Evolutionary conservation across 257 asterid genomes (phyloP).

Genomic region (Craterostigma plantagineum): DNA sequence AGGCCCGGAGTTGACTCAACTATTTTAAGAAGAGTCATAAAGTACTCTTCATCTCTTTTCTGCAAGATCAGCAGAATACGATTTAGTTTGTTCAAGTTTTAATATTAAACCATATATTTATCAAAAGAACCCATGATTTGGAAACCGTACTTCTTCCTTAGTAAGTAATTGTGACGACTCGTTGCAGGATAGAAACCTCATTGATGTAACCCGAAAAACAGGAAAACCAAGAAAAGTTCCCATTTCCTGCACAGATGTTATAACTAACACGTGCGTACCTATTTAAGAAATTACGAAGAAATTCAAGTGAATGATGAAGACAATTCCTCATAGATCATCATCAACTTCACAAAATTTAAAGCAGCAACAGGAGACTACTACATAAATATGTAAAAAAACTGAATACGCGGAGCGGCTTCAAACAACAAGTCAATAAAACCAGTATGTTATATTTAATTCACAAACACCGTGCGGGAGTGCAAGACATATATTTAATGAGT

Average conservation of each 20-base stretch:
- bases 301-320: not conserved
- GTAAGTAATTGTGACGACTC: constrained; percentile 52
- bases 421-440: not conserved
- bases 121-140: not conserved
- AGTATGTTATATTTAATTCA: no score
- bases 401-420: not conserved
- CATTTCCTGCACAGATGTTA: constrained; percentile 68
- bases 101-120: constrained; percentile 3
- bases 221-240: constrained; percentile 78
- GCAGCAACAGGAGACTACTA: no score
- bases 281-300: constrained; percentile 1
- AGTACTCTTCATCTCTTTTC: constrained; percentile 78
- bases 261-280: constrained; percentile 59
- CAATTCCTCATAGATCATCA: no score
- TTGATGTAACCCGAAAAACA: constrained; percentile 46
- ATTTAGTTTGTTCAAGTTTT: constrained; percentile 8
- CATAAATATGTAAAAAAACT: not conserved
- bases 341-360: no score
- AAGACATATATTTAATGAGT: no score
- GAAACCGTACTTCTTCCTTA: constrained; percentile 40
- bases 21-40: constrained; percentile 54
- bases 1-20: constrained; percentile 89
- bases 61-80: constrained; percentile 21
- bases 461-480: no score
- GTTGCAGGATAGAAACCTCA: constrained; percentile 74